These are phyloP conservation scores for Asterella californica DNA, from an alignment of 225 moss, liverwort and hornwort species.

Conservation along the genomic window DNA sequence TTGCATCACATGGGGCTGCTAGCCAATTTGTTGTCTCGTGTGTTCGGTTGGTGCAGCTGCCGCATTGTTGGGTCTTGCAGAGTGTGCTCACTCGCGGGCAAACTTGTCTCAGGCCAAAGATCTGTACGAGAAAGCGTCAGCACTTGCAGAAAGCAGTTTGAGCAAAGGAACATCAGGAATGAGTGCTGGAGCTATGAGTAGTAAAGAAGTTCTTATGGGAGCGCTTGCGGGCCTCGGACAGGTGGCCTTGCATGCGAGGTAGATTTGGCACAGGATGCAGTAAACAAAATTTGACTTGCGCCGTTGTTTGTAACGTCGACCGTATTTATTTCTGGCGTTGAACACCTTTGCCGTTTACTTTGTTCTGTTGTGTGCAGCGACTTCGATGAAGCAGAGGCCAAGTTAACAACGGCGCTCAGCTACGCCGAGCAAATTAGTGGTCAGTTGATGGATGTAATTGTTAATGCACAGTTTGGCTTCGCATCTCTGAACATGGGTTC, in stretches of 20 bases:
- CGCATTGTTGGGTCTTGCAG: constrained; percentile 68
- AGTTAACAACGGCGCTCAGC: constrained; percentile 55
- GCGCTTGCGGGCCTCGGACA: constrained; percentile 86
- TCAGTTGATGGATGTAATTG: too few species aligned
- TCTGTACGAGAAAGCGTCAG: constrained; percentile 62
- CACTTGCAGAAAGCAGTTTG: constrained; percentile 50
- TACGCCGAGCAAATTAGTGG: constrained; percentile 84
- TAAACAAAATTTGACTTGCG: neutral
- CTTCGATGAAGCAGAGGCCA: constrained; percentile 66
- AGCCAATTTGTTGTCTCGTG: constrained; percentile 1
- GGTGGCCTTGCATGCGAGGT: constrained; percentile 68
- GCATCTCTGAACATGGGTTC: neutral
- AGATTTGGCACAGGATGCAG: neutral
- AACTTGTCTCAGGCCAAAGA: constrained; percentile 66
- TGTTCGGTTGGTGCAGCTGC: constrained; percentile 62
- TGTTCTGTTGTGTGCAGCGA: constrained; percentile 44
- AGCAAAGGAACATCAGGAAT: constrained; percentile 45
- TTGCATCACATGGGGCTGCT: neutral
- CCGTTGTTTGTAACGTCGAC: too few species aligned
- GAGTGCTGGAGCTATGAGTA: constrained; percentile 68
- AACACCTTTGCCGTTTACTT: constrained; percentile 8
- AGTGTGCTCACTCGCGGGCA: constrained; percentile 76
- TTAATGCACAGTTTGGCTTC: neutral
- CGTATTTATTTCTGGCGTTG: neutral
- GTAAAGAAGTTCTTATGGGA: constrained; percentile 67